Evolutionary conservation across 2,329 filamentous ascomycete genomes (phyloP).

Genomic region (Penicillium sp.): DNA sequence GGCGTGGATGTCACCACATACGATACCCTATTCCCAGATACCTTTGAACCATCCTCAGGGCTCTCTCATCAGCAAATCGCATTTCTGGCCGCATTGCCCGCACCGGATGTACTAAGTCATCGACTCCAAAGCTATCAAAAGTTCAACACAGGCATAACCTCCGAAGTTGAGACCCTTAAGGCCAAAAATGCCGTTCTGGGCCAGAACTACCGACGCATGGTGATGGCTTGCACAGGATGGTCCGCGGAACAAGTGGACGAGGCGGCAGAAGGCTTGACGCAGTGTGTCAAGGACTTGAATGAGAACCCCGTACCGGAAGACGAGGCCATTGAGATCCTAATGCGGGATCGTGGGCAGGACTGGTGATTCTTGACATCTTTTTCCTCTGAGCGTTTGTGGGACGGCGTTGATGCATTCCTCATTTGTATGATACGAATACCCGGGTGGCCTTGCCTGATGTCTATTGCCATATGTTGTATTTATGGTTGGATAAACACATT

Average conservation of each 20-base stretch:
- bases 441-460: slow-evolving; percentile 17
- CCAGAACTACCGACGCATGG: slow-evolving; percentile 80
- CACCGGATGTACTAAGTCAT: slow-evolving; percentile 59
- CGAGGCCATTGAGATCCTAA: slow-evolving; percentile 43
- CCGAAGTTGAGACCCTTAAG: slow-evolving; percentile 66
- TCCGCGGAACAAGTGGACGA: slow-evolving; percentile 74
- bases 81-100: slow-evolving; percentile 53
- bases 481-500: slow-evolving; percentile 12
- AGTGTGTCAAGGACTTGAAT: slow-evolving; percentile 73
- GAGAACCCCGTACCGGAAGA: slow-evolving; percentile 53
- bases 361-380: slow-evolving; percentile 29
- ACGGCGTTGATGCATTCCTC: slow-evolving; percentile 17
- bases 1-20: slow-evolving; percentile 36
- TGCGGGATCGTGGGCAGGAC: slow-evolving; percentile 44
- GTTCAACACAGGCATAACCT: slow-evolving; percentile 63
- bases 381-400: slow-evolving; percentile 19
- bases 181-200: slow-evolving; percentile 79
- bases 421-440: slow-evolving; percentile 22
- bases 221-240: slow-evolving; percentile 78
- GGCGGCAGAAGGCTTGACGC: slow-evolving; percentile 71
- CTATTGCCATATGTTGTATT: slow-evolving; percentile 18
- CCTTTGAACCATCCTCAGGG: slow-evolving; percentile 40
- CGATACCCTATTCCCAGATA: slow-evolving; percentile 35
- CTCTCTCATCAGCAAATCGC: slow-evolving; percentile 41
- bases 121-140: slow-evolving; percentile 65